phyloP scores from a whole-genome alignment of 768 basidiomycete genomes.

The Leccinum aurantiacum region DNA sequence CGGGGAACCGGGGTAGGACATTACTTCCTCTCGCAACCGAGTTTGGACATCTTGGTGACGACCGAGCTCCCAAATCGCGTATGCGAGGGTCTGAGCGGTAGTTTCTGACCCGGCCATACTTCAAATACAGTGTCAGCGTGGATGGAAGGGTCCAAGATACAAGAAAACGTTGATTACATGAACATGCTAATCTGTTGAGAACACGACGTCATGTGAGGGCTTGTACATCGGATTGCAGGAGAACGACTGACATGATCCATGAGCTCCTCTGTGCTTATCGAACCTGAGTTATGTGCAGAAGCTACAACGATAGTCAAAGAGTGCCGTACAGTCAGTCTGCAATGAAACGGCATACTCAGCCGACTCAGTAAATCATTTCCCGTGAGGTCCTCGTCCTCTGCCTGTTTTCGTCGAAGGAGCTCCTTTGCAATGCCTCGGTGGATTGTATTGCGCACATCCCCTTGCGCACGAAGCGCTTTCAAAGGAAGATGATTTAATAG shows the following conservation, averaged over 20 bases:
- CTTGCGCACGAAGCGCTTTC: slow-evolving; percentile 12
- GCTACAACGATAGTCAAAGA: neutral
- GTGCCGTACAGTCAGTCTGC: neutral
- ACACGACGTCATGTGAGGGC: neutral
- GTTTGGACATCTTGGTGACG: slow-evolving; percentile 4
- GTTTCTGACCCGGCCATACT: slow-evolving; percentile 10
- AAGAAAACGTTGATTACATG: slow-evolving; percentile 2
- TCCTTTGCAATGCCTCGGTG: slow-evolving; percentile 12
- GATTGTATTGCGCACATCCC: slow-evolving; percentile 16
- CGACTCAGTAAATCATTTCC: slow-evolving; percentile 9
- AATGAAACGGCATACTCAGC: neutral
- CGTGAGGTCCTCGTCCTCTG: neutral
- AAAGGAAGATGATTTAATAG: slow-evolving; percentile 7
- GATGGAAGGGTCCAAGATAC: neutral
- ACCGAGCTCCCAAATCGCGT: slow-evolving; percentile 10
- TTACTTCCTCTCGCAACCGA: slow-evolving; percentile 3
- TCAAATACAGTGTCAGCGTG: neutral
- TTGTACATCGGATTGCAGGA: too few relatives aligned
- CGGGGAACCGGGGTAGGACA: neutral
- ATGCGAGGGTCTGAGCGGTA: slow-evolving; percentile 6
- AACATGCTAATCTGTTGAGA: slow-evolving; percentile 14
- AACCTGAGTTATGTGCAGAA: slow-evolving; percentile 6
- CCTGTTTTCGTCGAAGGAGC: slow-evolving; percentile 9
- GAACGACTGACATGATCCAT: slow-evolving; percentile 7
- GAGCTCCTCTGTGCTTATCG: slow-evolving; percentile 1